Evolutionary conservation across 164 flowering plant genomes (phyloP), one percentile per base, ranked within the genome.

Genomic region (Warburgia ugandensis): DNA sequence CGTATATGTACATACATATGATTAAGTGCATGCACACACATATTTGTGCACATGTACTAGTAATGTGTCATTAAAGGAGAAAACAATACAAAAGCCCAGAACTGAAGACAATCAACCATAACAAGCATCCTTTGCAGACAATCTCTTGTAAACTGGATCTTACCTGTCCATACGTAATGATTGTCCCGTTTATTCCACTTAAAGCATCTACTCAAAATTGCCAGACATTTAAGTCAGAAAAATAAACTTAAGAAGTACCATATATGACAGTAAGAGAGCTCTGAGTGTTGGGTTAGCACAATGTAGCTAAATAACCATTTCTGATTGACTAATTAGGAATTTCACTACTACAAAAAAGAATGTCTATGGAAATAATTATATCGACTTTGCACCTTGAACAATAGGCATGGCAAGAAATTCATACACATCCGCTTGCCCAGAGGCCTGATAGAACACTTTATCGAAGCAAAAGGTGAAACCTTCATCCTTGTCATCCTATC

Each of bases 151-250:
- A 42, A 14, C 13, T 41, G 13, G n/a, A 48, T 19, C 55, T 62
- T 52, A 85, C 97, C 89, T 85, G 97, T 53, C 97, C 97, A 55
- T 83, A 88, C 23, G 86, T 75, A 48, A 88, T 77, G 56, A 88
- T 75, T 22, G 95, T 82, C 37, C 95, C 97, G 69, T 81, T 85
- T 29, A 73, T 68, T 17, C 66, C 94, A 60, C 69, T 71, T 22
- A 79, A 65, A 50, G 70, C 89, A 75, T 79, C 92, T 81, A 76
- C 54, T 43, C 22, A 59, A 13, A 29, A 57, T 17, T 21, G 12
- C 14, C 26, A 30, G 17, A 48, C 11, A 6, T 28, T 25, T 7
- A 6, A 31, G 27, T 11, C 5, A 21, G 22, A 16, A 2, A 32
- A 48, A 6, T 32, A 29, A 47, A 6, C 20, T 5, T 16, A 13